A percentile compares a stretch with the other conserved stretches of the same genome.
phyloP scores from a whole-genome alignment of 805 yeast species.

The Barnettozyma californica region DNA sequence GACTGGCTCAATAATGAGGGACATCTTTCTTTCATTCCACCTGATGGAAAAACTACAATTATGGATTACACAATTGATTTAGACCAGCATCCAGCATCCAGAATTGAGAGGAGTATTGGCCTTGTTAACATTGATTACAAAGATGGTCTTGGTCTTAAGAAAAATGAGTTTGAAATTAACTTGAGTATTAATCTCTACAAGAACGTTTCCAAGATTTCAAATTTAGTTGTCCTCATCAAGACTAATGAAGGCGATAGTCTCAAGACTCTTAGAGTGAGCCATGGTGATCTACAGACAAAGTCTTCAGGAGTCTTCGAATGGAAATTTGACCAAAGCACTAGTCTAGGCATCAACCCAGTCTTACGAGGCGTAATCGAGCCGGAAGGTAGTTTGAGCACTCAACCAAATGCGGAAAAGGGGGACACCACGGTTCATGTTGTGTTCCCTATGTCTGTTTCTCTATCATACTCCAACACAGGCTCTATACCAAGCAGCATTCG shows the following conservation, averaged over 20 bases:
- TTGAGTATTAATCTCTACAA: constrained; percentile 33
- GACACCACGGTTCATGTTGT: neutral
- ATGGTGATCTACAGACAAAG: constrained; percentile 66
- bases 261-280: constrained; percentile 58
- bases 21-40: constrained; percentile 68
- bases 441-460: constrained; percentile 41
- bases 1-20: constrained; percentile 46
- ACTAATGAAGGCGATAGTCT: constrained; percentile 31
- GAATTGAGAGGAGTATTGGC: constrained; percentile 20
- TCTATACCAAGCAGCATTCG: constrained; percentile 69
- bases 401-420: neutral
- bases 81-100: constrained; percentile 18
- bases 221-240: constrained; percentile 38
- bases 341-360: constrained; percentile 63
- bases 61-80: constrained; percentile 61
- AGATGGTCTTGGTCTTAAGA: constrained; percentile 29
- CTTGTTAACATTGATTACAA: constrained; percentile 27
- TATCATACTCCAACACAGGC: constrained; percentile 60
- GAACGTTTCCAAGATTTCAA: constrained; percentile 42
- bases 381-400: constrained; percentile 5
- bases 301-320: constrained; percentile 56
- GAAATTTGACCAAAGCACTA: constrained; percentile 54
- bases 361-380: constrained; percentile 53
- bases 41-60: constrained; percentile 70
- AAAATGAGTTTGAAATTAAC: constrained; percentile 35